phyloP scores from a whole-genome alignment of 148 eudicot genomes.

The Chenopodium quinoa region DNA sequence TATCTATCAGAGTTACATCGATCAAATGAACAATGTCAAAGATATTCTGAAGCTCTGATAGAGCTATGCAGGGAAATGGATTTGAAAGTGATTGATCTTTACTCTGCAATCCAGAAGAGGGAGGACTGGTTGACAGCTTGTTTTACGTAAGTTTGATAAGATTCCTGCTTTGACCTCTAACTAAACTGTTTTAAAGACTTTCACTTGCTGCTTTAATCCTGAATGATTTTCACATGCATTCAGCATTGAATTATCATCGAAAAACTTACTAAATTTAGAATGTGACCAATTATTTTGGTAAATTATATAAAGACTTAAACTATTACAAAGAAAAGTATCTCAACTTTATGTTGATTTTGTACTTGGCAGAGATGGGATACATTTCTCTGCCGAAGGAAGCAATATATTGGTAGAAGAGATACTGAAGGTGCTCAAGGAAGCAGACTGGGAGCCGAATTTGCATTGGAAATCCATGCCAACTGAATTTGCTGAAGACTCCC shows the following conservation, averaged over 20 bases:
- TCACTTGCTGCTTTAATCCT: not conserved
- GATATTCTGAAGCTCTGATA: conserved; percentile 82
- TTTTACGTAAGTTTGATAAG: conserved; percentile 64
- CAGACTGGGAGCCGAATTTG: conserved; percentile 79
- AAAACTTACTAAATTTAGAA: no score
- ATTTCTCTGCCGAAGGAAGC: conserved; percentile 81
- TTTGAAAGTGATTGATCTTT: conserved; percentile 76
- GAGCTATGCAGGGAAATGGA: conserved; percentile 68
- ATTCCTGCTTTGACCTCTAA: not conserved
- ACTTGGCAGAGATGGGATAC: conserved; percentile 76
- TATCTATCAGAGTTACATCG: conserved; percentile 60
- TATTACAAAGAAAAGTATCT: not conserved
- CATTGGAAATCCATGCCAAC: conserved; percentile 87
- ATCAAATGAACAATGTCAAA: conserved; percentile 75
- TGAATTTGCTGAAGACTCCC: conserved; percentile 70
- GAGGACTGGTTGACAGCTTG: conserved; percentile 73
- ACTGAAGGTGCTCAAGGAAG: conserved; percentile 76
- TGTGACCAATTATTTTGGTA: not conserved
- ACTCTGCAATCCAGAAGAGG: conserved; percentile 74
- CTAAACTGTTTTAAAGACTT: not conserved
- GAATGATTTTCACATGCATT: not conserved
- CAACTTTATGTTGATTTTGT: conserved; percentile 5
- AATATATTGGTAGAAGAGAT: conserved; percentile 74
- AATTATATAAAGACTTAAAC: no score
- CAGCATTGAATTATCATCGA: not conserved